Percentiles rank a stretch among this genome's conserved stretches.
Conservation (phyloP, 2,329 filamentous ascomycete species). For the Xylariaceae sp. region DNA sequence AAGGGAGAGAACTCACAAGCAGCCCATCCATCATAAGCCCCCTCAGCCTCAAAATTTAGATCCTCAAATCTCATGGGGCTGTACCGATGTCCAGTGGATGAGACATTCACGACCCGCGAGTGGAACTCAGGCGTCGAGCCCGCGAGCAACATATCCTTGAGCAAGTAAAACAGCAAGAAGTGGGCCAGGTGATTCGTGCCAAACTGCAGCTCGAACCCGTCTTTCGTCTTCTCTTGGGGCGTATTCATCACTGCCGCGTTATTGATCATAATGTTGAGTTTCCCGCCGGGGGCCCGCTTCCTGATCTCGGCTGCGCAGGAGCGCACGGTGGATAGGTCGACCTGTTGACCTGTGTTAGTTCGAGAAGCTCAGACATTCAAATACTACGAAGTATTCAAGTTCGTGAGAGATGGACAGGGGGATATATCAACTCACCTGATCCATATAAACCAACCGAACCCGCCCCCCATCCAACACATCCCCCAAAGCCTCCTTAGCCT, state of each 20-base stretch:
- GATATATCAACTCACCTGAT: constrained; percentile 14
- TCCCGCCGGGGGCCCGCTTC: too few relatives aligned
- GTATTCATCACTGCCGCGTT: too few relatives aligned
- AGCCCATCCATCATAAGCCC: constrained; percentile 27
- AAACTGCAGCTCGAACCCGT: too few relatives aligned
- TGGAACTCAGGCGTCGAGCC: constrained; percentile 37
- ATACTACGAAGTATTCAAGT: neutral
- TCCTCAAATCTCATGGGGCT: constrained; percentile 35
- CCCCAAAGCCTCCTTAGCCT: constrained; percentile 32
- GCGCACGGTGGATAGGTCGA: too few relatives aligned
- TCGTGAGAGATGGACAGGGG: neutral
- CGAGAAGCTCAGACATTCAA: neutral
- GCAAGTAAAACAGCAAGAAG: constrained; percentile 50
- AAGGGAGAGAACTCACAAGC: constrained; percentile 14
- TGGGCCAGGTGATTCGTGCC: neutral
- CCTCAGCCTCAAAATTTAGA: constrained; percentile 35
- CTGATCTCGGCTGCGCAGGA: too few relatives aligned
- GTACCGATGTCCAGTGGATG: constrained; percentile 39
- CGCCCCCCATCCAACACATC: constrained; percentile 27
- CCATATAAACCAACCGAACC: constrained; percentile 35
- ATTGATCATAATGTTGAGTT: too few relatives aligned
- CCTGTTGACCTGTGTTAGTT: neutral
- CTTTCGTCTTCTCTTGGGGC: too few relatives aligned
- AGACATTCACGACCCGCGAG: constrained; percentile 44
- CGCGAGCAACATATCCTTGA: constrained; percentile 41